Conservation (phyloP, 148 eudicot species). For the Vaccinium darrowii region DNA sequence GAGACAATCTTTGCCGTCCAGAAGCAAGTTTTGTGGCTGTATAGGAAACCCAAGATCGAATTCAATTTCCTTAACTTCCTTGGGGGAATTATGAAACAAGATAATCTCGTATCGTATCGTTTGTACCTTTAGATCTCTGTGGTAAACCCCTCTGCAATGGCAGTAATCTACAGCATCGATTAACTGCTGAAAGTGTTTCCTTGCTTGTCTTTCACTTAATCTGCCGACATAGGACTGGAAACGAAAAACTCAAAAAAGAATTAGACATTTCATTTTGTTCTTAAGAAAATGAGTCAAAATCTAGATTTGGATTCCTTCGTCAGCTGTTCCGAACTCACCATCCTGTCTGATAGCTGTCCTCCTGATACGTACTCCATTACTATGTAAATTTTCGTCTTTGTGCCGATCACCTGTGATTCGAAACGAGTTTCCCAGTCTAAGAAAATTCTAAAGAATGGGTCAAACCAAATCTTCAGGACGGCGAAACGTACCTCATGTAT, state of each 20-base stretch:
- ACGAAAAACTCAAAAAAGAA: neutral
- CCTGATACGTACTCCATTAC: conserved; percentile 58
- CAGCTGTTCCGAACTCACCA: conserved; percentile 29
- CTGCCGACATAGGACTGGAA: conserved; percentile 35
- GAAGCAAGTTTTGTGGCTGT: conserved; percentile 61
- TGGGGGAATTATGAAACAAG: neutral
- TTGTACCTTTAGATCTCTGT: conserved; percentile 28
- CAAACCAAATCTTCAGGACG: neutral
- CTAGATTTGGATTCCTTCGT: neutral
- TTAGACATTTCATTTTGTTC: neutral
- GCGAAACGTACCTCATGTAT: conserved; percentile 39
- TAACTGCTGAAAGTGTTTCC: conserved; percentile 53
- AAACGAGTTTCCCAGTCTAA: neutral
- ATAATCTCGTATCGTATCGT: neutral
- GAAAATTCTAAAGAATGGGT: neutral
- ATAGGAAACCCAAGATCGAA: conserved; percentile 5
- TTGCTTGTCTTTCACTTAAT: conserved; percentile 37
- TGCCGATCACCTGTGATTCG: conserved; percentile 44
- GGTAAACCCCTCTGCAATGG: conserved; percentile 29
- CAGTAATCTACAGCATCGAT: conserved; percentile 45
- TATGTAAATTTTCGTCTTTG: conserved; percentile 56
- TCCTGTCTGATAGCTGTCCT: conserved; percentile 52
- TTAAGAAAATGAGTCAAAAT: neutral
- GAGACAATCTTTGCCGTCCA: conserved; percentile 53
- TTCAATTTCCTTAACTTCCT: neutral